Percentiles rank a stretch among this genome's conserved stretches.
Conservation (phyloP, 345 rosid species). For the Geranium rotundifolium region DNA sequence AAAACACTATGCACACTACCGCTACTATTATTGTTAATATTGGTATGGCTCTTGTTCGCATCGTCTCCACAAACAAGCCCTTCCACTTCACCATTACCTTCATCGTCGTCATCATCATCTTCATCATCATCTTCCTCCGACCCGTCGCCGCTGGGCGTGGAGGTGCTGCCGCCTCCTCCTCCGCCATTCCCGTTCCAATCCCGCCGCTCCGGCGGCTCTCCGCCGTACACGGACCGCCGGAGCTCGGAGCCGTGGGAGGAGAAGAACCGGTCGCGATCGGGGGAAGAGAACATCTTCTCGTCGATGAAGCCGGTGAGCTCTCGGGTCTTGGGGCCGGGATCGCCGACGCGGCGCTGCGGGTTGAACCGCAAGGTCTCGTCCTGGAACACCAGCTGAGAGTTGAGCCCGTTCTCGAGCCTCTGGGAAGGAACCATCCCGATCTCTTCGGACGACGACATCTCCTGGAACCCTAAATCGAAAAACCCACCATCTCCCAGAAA, state of each 20-base stretch:
- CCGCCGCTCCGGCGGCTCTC: slow-evolving; percentile 10
- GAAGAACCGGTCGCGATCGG: slow-evolving; percentile 35
- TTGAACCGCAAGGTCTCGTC: slow-evolving; percentile 41
- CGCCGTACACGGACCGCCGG: slow-evolving; percentile 16
- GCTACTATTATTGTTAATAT: slow-evolving; percentile 11
- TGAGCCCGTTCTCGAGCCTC: slow-evolving; percentile 27
- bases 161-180: too few relatives aligned
- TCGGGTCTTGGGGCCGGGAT: slow-evolving; percentile 33
- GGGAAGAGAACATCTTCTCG: slow-evolving; percentile 30
- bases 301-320: slow-evolving; percentile 46
- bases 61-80: slow-evolving; percentile 13
- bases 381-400: slow-evolving; percentile 41
- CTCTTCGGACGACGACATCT: slow-evolving; percentile 38
- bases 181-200: slow-evolving; percentile 24
- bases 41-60: slow-evolving; percentile 8
- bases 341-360: slow-evolving; percentile 22
- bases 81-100: slow-evolving; percentile 18
- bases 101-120: slow-evolving; percentile 31
- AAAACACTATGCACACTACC: background rate
- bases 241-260: slow-evolving; percentile 19
- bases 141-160: slow-evolving; percentile 23
- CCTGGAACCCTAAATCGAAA: background rate
- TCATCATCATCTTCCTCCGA: slow-evolving; percentile 44
- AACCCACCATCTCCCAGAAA: background rate
- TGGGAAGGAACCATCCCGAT: slow-evolving; percentile 17